Conservation (phyloP, 306 rosid species). For the Cicer pinnatifidum region DNA sequence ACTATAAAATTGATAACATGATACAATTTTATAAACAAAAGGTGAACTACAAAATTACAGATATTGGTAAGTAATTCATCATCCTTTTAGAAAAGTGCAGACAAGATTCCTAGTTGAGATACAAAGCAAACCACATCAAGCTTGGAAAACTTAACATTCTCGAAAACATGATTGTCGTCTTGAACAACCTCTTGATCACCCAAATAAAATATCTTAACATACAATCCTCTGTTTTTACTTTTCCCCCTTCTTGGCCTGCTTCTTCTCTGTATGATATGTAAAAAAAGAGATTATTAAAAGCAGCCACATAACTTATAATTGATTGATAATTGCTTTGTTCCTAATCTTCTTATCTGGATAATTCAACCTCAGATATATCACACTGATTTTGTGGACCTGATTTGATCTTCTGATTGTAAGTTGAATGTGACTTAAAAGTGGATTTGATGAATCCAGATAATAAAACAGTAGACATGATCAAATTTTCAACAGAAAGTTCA, state of each 20-base stretch:
- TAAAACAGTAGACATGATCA: conserved; percentile 9
- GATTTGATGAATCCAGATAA: conserved; percentile 27
- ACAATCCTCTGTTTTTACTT: conserved; percentile 33
- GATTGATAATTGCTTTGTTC: conserved; percentile 9
- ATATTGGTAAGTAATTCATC: conserved; percentile 12
- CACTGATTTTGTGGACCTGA: neutral
- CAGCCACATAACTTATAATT: neutral
- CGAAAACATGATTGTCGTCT: neutral
- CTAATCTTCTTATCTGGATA: conserved; percentile 13
- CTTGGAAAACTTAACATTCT: conserved; percentile 12
- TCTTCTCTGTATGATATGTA: conserved; percentile 55
- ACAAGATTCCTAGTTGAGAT: conserved; percentile 6
- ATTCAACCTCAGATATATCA: neutral
- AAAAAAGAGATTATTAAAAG: neutral
- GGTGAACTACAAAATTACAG: neutral
- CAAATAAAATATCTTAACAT: neutral
- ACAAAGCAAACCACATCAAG: conserved; percentile 4
- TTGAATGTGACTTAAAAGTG: conserved; percentile 12
- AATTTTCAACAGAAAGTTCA: conserved; percentile 27
- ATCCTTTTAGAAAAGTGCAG: neutral
- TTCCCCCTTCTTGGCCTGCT: conserved; percentile 59
- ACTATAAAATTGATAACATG: too few species aligned
- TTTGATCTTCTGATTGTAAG: neutral
- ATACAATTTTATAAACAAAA: neutral
- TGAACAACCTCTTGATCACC: conserved; percentile 12